Evolutionary conservation across 2,329 filamentous ascomycete genomes (phyloP).

Genomic region (Colletotrichum horii): DNA sequence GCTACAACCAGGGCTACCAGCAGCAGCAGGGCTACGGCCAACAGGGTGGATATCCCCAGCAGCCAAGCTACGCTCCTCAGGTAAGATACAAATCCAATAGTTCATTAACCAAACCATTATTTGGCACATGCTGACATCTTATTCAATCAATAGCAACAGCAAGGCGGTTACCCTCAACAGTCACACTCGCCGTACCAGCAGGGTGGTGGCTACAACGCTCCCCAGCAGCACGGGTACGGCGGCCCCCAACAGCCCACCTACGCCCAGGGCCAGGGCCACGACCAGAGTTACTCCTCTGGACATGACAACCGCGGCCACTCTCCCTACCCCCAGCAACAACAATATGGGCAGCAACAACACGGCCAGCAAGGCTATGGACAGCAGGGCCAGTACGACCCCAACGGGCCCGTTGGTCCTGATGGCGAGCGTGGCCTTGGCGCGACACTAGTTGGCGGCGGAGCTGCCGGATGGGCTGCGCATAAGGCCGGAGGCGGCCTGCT

Average conservation of each 20-base stretch:
- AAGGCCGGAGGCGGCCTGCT: slow-evolving; percentile 57
- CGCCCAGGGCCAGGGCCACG: slow-evolving; percentile 25
- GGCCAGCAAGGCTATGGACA: slow-evolving; percentile 22
- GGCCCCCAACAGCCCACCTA: slow-evolving; percentile 18
- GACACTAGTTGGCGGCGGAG: slow-evolving; percentile 56
- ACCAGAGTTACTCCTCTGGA: slow-evolving; percentile 32
- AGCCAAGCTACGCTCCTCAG: slow-evolving; percentile 28
- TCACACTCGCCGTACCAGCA: slow-evolving; percentile 25
- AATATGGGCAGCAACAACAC: slow-evolving; percentile 19
- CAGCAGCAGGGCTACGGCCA: slow-evolving; percentile 23
- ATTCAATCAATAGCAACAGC: slow-evolving; percentile 13
- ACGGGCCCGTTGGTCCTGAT: slow-evolving; percentile 29
- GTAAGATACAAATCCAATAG: slow-evolving; percentile 20
- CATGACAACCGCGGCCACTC: slow-evolving; percentile 30
- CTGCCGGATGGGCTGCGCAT: slow-evolving; percentile 59
- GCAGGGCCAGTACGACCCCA: slow-evolving; percentile 17
- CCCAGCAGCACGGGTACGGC: slow-evolving; percentile 21
- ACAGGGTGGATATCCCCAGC: slow-evolving; percentile 28
- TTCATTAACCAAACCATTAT: neutral
- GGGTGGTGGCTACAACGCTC: slow-evolving; percentile 22
- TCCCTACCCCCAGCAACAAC: slow-evolving; percentile 24
- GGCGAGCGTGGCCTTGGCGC: slow-evolving; percentile 62
- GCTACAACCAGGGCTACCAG: slow-evolving; percentile 21
- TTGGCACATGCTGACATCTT: neutral
- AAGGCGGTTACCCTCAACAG: slow-evolving; percentile 21